Conservation (phyloP, 495 filamentous ascomycete genomes). For the Bombardia bombarda region DNA sequence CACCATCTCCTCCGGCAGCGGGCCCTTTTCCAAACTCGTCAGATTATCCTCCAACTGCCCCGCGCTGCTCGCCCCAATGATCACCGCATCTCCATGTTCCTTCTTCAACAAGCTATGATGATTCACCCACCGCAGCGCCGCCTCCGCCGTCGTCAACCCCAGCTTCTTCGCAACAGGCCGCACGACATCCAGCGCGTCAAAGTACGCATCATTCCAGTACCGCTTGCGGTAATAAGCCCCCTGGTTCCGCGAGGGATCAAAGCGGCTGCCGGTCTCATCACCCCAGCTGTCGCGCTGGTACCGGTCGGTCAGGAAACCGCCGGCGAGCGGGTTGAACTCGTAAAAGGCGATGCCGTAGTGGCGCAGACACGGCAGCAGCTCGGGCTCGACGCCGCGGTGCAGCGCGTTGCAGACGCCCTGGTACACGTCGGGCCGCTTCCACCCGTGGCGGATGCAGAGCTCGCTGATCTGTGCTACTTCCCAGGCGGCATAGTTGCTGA, state of each 20-base stretch:
- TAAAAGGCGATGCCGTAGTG: slow-evolving; percentile 46
- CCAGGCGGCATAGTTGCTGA: slow-evolving; percentile 46
- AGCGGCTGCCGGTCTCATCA: neutral
- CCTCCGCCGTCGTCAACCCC: slow-evolving; percentile 34
- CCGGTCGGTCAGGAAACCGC: slow-evolving; percentile 41
- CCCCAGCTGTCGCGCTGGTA: slow-evolving; percentile 15
- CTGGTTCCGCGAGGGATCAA: slow-evolving; percentile 12
- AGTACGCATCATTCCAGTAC: slow-evolving; percentile 42
- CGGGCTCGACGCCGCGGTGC: slow-evolving; percentile 40
- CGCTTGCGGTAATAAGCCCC: slow-evolving; percentile 30
- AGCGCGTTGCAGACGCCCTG: slow-evolving; percentile 61
- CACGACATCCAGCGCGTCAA: slow-evolving; percentile 39
- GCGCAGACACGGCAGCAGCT: slow-evolving; percentile 43
- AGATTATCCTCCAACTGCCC: slow-evolving; percentile 43
- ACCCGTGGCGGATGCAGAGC: slow-evolving; percentile 42
- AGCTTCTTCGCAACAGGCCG: slow-evolving; percentile 35
- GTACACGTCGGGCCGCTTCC: slow-evolving; percentile 55
- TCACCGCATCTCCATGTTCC: slow-evolving; percentile 40
- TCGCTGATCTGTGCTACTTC: slow-evolving; percentile 49
- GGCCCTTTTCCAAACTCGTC: slow-evolving; percentile 43
- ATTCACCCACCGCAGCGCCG: slow-evolving; percentile 40
- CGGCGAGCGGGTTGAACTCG: slow-evolving; percentile 40
- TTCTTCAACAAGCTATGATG: slow-evolving; percentile 35
- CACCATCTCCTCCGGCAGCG: slow-evolving; percentile 47
- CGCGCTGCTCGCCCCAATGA: slow-evolving; percentile 44